Evolutionary conservation across 805 yeast genomes (phyloP).

Genomic region (Kluyveromyces nonfermentans): DNA sequence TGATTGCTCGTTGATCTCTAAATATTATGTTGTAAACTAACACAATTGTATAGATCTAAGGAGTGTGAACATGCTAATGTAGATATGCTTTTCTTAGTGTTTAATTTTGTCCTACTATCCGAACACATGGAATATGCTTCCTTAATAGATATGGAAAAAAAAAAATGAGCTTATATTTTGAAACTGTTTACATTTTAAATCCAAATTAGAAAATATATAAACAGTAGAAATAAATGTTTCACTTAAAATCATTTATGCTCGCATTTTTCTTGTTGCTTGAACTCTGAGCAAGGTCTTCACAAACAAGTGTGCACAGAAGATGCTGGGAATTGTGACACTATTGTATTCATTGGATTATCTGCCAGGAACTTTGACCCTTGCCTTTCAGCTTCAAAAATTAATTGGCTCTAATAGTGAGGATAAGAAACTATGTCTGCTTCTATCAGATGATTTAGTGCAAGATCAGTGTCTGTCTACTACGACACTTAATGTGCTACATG

Average conservation of each 20-base stretch:
- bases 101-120: neutral
- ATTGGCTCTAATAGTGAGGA: constrained; percentile 5
- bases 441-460: constrained; percentile 14
- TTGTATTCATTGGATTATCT: constrained; percentile 43
- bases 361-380: constrained; percentile 50
- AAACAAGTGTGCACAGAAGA: neutral
- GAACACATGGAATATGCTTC: neutral
- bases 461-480: constrained; percentile 9
- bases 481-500: constrained; percentile 11
- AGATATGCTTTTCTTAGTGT: neutral
- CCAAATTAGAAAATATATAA: too few species aligned
- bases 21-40: too few species aligned
- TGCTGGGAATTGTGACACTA: constrained; percentile 36
- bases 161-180: neutral
- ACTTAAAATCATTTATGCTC: too few species aligned
- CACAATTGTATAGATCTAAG: too few species aligned
- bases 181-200: neutral
- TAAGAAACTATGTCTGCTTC: constrained; percentile 13
- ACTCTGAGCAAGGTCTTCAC: too few species aligned
- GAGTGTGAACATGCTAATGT: too few species aligned
- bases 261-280: too few species aligned
- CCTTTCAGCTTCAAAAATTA: constrained; percentile 27
- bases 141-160: neutral
- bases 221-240: neutral
- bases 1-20: too few species aligned